phyloP scores from a whole-genome alignment of 2,329 filamentous ascomycete genomes.

The Phoma sp. region DNA sequence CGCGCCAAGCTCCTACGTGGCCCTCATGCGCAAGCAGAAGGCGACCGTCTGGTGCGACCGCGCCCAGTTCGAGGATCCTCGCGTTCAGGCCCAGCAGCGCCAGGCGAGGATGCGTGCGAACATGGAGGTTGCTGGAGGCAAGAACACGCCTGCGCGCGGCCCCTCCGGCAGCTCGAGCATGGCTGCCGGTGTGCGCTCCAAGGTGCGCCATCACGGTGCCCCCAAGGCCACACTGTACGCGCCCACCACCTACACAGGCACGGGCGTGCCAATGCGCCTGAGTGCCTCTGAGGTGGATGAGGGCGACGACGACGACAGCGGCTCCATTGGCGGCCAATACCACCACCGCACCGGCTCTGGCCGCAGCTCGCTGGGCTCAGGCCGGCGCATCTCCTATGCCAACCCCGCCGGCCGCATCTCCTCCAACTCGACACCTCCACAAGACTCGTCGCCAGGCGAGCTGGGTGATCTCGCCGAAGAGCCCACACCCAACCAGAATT shows the following conservation, averaged over 20 bases:
- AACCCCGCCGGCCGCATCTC: constrained; percentile 55
- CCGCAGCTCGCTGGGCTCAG: constrained; percentile 66
- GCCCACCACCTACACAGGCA: constrained; percentile 74
- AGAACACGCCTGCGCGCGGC: constrained; percentile 45
- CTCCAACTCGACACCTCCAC: constrained; percentile 62
- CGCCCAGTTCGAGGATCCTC: constrained; percentile 88
- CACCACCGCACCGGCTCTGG: constrained; percentile 77
- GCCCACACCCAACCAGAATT: constrained; percentile 53
- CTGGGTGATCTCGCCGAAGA: constrained; percentile 51
- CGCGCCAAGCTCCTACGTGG: constrained; percentile 80
- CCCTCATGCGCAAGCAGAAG: constrained; percentile 94
- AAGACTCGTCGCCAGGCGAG: constrained; percentile 42
- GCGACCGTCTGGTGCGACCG: constrained; percentile 98
- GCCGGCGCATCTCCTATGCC: constrained; percentile 46
- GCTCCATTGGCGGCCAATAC: constrained; percentile 50
- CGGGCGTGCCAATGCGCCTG: constrained; percentile 86
- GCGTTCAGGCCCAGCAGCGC: constrained; percentile 79
- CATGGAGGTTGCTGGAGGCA: constrained; percentile 76
- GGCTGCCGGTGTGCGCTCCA: constrained; percentile 69
- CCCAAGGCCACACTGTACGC: constrained; percentile 79
- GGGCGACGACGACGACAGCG: constrained; percentile 77
- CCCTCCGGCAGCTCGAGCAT: constrained; percentile 48
- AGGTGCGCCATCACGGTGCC: constrained; percentile 88
- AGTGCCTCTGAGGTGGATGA: constrained; percentile 96
- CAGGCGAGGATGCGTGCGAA: constrained; percentile 86